phyloP scores from a whole-genome alignment of 2,329 filamentous ascomycete genomes.

The Ophiocordyceps camponoti-floridani region DNA sequence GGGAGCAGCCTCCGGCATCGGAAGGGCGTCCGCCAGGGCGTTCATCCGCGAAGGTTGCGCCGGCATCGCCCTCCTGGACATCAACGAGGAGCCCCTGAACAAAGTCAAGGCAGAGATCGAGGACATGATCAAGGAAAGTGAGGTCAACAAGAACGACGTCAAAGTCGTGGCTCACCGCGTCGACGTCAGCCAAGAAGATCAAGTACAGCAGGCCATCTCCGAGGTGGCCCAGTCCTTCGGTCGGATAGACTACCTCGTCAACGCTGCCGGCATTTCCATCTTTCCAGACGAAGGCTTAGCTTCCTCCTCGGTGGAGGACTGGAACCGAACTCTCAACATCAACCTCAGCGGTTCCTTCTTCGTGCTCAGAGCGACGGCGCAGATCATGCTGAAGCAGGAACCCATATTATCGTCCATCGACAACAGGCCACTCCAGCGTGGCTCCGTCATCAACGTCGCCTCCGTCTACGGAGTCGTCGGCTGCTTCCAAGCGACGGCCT shows the following conservation, averaged over 20 bases:
- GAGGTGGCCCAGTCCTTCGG: slow-evolving; percentile 13
- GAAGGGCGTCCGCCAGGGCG: slow-evolving; percentile 10
- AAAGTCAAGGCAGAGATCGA: slow-evolving; percentile 7
- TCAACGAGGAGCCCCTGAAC: slow-evolving; percentile 6
- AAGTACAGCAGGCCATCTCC: slow-evolving; percentile 6
- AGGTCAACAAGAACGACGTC: neutral
- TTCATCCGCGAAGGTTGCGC: slow-evolving; percentile 11
- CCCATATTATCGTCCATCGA: slow-evolving; percentile 18
- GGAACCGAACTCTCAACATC: slow-evolving; percentile 20
- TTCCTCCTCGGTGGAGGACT: slow-evolving; percentile 16
- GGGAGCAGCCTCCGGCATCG: slow-evolving; percentile 14
- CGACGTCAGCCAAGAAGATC: neutral
- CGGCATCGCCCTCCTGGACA: slow-evolving; percentile 11
- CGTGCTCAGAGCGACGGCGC: slow-evolving; percentile 18
- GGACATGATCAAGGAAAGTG: neutral
- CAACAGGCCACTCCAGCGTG: neutral
- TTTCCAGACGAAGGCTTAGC: slow-evolving; percentile 18
- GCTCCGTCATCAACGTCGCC: neutral
- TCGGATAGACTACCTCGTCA: slow-evolving; percentile 21
- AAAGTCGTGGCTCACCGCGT: neutral
- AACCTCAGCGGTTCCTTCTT: slow-evolving; percentile 25
- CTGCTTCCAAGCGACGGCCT: neutral
- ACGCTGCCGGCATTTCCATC: slow-evolving; percentile 19
- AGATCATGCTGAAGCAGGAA: slow-evolving; percentile 25
- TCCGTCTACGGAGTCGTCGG: neutral